Percentiles rank a stretch among this genome's conserved stretches.
phyloP scores from a whole-genome alignment of 306 rosid genomes.

The Fagus crenata region DNA sequence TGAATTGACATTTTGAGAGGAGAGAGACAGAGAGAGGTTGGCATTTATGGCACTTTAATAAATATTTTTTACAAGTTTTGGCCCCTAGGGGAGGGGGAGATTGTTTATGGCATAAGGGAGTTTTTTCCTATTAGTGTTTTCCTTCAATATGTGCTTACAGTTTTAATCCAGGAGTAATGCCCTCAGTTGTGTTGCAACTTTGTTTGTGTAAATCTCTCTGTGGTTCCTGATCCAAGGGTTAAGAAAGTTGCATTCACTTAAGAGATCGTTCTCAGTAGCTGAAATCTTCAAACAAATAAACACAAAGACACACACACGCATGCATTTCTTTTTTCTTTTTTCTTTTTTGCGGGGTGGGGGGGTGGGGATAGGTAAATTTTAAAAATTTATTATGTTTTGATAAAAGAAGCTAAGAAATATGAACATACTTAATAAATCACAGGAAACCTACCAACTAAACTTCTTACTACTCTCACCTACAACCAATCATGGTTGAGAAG shows the following conservation, averaged over 20 bases:
- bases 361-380: no score
- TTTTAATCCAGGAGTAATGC: neutral
- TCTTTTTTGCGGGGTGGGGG: no score
- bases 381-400: neutral
- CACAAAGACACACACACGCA: neutral
- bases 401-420: neutral
- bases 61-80: no score
- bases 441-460: neutral
- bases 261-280: neutral
- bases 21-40: no score
- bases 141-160: neutral
- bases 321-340: neutral
- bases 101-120: neutral
- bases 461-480: constrained; percentile 8
- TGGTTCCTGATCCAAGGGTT: constrained; percentile 2
- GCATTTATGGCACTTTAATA: no score
- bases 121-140: neutral
- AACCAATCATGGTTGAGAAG: constrained; percentile 19
- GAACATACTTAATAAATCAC: neutral
- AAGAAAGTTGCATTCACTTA: neutral
- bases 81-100: neutral
- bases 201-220: neutral
- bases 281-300: neutral
- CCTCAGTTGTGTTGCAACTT: neutral
- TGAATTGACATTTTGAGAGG: no score